Evolutionary conservation across 305 asterid genomes (phyloP).

Genomic region (Solanum hybrid): DNA sequence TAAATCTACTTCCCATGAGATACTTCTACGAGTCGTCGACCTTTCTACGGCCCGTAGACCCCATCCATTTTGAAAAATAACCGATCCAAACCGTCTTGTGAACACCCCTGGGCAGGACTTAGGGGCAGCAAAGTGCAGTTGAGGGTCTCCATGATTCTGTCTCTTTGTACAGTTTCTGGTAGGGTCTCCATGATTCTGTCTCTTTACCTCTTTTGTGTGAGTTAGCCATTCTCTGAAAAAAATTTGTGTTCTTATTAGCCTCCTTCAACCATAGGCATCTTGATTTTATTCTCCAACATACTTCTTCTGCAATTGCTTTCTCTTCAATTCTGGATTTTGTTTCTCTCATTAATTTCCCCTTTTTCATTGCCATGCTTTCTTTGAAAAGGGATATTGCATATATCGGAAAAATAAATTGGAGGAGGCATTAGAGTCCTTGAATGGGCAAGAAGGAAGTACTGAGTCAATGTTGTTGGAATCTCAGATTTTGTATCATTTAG

Average conservation of each 20-base stretch:
- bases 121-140: neutral
- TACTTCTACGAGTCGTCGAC: too few species aligned
- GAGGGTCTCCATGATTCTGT: neutral
- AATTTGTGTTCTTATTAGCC: too few species aligned
- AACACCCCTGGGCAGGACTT: neutral
- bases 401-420: conserved; percentile 70
- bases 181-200: neutral
- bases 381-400: conserved; percentile 74
- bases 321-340: neutral
- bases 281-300: neutral
- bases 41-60: too few species aligned
- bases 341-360: neutral
- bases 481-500: conserved; percentile 73
- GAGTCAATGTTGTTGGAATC: conserved; percentile 58
- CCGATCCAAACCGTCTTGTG: neutral
- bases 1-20: too few species aligned
- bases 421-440: conserved; percentile 61
- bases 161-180: neutral
- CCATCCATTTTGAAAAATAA: too few species aligned
- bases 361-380: neutral
- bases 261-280: neutral
- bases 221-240: too few species aligned
- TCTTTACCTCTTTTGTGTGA: neutral
- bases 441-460: conserved; percentile 46
- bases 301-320: neutral